Base-by-base conservation (phyloP, 306 rosid species). In the Dalbergia cochinchinensis region DNA sequence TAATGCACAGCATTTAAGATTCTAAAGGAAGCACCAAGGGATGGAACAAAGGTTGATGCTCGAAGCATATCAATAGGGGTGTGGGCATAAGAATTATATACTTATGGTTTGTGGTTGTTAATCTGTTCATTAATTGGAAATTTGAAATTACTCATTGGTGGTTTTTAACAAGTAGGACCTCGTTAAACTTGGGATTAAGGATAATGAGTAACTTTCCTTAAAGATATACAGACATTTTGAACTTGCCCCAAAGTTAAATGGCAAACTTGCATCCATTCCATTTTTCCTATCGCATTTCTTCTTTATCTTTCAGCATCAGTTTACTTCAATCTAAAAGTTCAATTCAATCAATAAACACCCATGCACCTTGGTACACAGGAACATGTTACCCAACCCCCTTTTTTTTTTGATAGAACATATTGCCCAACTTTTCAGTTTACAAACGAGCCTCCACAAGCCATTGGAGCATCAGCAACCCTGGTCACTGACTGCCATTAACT, bases 191-290 rank as follows among this genome's bases (percentile, higher is more conserved):
- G 19, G 45, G 54, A 18, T 19, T 58, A 19, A 18, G 15, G 41
- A 59, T 58, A 22, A 51, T 73, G 37, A 53, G 39, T 77, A 41
- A 68, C 59, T 77, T 77, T 50, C 11, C 54, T 39, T 26, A 19
- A 11, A 79, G 19, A 64, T 6, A 62, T 4, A 48, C 15, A 42
- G 33, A 48, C 42, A 34, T 33, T 48, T 64, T 33, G 53, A 37
- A 39, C 41, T 67, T 45, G 68, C 67, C 33, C 7, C 45, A 55
- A 51, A 50, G 66, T 57, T 18, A 45, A 39, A 54, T 39, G 39
- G 19, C 53, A 66, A 31, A 33, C 42, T 67, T 66, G 35, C 51
- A 37, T 33, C 6, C 19, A 37, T 19, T 42, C 68, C 35, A 18
- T 44, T 57, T 39, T 59, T 47, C 57, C 50, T 39, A 15, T 68